Conservation (phyloP, 2,329 filamentous ascomycete species). For the Ophiostoma novo-ulmi region DNA sequence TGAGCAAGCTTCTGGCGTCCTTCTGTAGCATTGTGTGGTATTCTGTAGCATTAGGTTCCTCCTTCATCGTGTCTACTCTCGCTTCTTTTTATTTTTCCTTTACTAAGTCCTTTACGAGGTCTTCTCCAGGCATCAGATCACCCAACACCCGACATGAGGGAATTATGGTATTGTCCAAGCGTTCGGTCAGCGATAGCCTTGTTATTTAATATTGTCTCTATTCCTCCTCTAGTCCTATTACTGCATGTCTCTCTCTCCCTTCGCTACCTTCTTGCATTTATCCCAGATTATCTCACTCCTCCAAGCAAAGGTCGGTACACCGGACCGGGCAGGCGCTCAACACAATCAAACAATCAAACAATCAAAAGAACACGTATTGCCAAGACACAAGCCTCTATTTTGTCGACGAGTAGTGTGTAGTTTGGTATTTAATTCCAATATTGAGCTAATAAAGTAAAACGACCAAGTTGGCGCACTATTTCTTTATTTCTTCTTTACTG, state of each 20-base stretch:
- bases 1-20: background rate
- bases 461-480: background rate
- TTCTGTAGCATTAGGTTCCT: background rate
- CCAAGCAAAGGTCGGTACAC: background rate
- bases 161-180: too few relatives aligned
- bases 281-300: background rate
- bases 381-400: background rate
- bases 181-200: too few relatives aligned
- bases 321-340: background rate
- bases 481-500: background rate
- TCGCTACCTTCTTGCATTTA: background rate
- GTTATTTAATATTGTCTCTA: too few relatives aligned
- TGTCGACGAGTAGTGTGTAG: background rate
- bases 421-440: background rate
- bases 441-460: background rate
- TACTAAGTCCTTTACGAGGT: background rate
- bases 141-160: too few relatives aligned
- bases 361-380: slow-evolving; percentile 5
- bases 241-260: too few relatives aligned
- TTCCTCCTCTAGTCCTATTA: too few relatives aligned
- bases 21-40: background rate
- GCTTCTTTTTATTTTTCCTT: background rate
- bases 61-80: background rate
- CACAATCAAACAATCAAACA: background rate
- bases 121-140: too few relatives aligned